Evolutionary conservation across 2,329 filamentous ascomycete genomes (phyloP).

Genomic region (Penicillium verrucosum): DNA sequence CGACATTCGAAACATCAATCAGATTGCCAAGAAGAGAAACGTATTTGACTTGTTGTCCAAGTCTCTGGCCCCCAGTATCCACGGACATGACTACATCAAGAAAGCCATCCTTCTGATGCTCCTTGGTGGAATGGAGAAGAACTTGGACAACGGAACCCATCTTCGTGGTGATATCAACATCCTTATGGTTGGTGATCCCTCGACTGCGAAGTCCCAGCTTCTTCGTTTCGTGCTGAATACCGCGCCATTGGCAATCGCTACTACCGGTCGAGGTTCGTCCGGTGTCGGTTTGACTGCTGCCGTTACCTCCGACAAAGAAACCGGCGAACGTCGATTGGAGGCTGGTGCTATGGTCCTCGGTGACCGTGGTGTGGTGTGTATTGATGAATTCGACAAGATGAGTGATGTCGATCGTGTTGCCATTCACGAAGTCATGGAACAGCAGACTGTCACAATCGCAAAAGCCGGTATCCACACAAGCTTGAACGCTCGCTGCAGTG

Average conservation of each 20-base stretch:
- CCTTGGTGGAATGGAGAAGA: conserved; percentile 95
- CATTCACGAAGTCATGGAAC: conserved; percentile 99
- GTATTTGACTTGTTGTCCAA: conserved; percentile 90
- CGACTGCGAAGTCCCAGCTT: conserved; percentile 97
- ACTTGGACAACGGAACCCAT: conserved; percentile 95
- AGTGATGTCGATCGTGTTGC: conserved; percentile 96
- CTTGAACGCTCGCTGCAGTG: conserved; percentile 92
- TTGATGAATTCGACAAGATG: conserved; percentile 99
- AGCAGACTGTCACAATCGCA: conserved; percentile 97
- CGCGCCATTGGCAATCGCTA: conserved; percentile 91
- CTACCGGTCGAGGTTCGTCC: conserved; percentile 92
- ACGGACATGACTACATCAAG: conserved; percentile 95
- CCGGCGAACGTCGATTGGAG: conserved; percentile 88
- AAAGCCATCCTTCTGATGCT: conserved; percentile 96
- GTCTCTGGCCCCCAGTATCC: conserved; percentile 93
- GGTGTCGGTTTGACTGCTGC: conserved; percentile 96
- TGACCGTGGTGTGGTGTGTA: conserved; percentile 95
- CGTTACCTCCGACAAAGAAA: conserved; percentile 95
- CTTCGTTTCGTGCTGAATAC: conserved; percentile 96
- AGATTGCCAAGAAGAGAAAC: conserved; percentile 89
- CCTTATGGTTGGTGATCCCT: conserved; percentile 97
- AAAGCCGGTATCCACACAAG: conserved; percentile 98
- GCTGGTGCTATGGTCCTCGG: conserved; percentile 98
- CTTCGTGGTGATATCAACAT: conserved; percentile 98
- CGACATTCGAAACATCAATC: conserved; percentile 98